Evolutionary conservation across 78 protist genomes (phyloP).

Genomic region (Capsaspora owczarzaki): DNA sequence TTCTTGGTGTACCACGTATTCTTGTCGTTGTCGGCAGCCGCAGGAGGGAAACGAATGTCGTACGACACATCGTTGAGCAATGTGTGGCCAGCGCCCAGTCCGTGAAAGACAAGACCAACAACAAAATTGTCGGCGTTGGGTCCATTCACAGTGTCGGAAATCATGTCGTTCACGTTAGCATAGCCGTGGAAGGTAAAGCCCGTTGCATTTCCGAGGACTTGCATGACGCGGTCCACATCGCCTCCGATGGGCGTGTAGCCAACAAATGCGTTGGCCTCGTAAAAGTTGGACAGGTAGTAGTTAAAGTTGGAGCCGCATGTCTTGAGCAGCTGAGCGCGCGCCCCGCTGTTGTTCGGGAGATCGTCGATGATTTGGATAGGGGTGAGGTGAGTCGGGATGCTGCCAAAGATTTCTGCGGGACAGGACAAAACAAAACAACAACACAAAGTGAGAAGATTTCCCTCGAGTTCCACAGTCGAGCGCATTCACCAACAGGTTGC

Average conservation of each 20-base stretch:
- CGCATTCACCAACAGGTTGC: neutral
- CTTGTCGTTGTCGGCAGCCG: no score
- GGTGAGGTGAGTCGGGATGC: no score
- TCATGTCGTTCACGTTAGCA: no score
- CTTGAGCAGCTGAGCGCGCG: neutral
- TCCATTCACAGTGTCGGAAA: no score
- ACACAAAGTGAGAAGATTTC: neutral
- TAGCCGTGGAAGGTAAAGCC: no score
- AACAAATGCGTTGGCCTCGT: neutral
- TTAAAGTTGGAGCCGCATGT: neutral
- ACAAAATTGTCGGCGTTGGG: no score
- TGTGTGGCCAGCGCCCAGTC: no score
- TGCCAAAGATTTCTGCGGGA: no score
- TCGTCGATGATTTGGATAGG: neutral
- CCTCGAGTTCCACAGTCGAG: neutral
- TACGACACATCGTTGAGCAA: neutral
- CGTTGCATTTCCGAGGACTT: no score
- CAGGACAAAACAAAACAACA: neutral
- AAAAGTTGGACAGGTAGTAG: neutral
- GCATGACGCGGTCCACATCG: no score
- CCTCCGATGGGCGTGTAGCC: neutral
- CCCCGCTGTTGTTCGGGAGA: neutral
- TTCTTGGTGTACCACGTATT: neutral
- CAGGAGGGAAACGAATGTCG: neutral
- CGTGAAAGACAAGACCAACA: no score